Evolutionary conservation across 164 flowering plant species (phyloP).

Genomic region (Saururus chinensis): DNA sequence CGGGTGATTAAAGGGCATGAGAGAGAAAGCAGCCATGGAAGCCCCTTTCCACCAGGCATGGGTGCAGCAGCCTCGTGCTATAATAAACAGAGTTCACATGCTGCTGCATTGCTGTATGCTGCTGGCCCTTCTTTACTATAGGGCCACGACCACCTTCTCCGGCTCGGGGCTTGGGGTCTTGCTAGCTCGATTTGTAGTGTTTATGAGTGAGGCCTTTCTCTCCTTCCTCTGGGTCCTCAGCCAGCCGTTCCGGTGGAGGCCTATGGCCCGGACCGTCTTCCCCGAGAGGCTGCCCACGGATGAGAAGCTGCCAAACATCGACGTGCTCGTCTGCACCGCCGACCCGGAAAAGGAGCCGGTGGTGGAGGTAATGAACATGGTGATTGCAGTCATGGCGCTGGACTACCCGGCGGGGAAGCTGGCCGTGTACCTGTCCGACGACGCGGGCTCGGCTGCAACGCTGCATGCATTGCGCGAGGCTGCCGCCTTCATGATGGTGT

Average conservation of each 20-base stretch:
- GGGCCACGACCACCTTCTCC: slow-evolving; percentile 3
- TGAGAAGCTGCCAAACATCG: slow-evolving; percentile 31
- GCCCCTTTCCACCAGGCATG: slow-evolving; percentile 1
- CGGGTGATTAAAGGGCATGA: too few species aligned
- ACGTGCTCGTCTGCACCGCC: slow-evolving; percentile 52
- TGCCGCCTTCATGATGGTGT: slow-evolving; percentile 26
- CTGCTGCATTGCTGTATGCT: neutral
- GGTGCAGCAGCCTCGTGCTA: slow-evolving; percentile 3
- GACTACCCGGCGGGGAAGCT: slow-evolving; percentile 61
- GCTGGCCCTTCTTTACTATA: slow-evolving; percentile 9
- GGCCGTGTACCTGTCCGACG: slow-evolving; percentile 58
- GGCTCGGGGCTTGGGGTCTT: neutral
- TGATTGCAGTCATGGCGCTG: slow-evolving; percentile 54
- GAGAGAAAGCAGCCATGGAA: neutral
- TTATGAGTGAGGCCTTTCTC: slow-evolving; percentile 32
- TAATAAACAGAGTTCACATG: slow-evolving; percentile 3
- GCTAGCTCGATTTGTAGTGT: slow-evolving; percentile 24
- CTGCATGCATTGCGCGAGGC: slow-evolving; percentile 33
- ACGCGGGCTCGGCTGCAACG: slow-evolving; percentile 43
- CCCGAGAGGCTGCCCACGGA: slow-evolving; percentile 32
- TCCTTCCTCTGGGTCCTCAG: slow-evolving; percentile 35
- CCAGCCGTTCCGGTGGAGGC: slow-evolving; percentile 37
- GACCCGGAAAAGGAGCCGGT: slow-evolving; percentile 53
- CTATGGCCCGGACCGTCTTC: slow-evolving; percentile 32
- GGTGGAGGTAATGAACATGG: slow-evolving; percentile 55